Percentiles rank a stretch among this genome's conserved stretches.
Conservation (phyloP, 139 green algal genomes). For the Mesostigma viride region DNA sequence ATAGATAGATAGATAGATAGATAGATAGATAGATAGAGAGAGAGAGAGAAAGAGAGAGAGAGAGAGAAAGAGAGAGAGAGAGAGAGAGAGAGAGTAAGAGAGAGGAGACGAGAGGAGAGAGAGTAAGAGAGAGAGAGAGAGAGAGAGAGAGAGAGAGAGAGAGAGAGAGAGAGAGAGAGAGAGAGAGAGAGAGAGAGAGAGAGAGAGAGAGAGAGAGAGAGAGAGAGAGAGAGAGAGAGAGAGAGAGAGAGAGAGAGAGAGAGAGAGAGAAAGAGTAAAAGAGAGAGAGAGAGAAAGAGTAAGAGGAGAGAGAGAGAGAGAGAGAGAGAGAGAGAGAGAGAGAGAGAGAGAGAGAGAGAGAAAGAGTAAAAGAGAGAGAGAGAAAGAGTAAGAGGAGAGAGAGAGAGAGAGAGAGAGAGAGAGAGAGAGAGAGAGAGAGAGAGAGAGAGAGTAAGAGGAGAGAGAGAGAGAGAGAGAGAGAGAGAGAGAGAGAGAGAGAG, state of each 20-base stretch:
- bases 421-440: neutral
- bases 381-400: too few relatives aligned
- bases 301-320: neutral
- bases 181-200: neutral
- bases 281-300: too few relatives aligned
- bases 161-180: neutral
- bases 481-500: slow-evolving; percentile 3
- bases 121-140: slow-evolving; percentile 1
- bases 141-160: slow-evolving; percentile 6
- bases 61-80: too few relatives aligned
- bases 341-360: neutral
- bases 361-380: too few relatives aligned
- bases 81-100: too few relatives aligned
- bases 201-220: neutral
- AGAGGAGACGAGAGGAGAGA: too few relatives aligned
- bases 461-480: neutral
- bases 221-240: slow-evolving; percentile 7
- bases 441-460: neutral
- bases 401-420: neutral
- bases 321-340: neutral
- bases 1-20: too few relatives aligned
- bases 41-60: too few relatives aligned
- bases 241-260: neutral
- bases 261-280: neutral
- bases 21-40: too few relatives aligned